Evolutionary conservation across 441 rosid species (phyloP).

Genomic region (Eruca vesicaria): DNA sequence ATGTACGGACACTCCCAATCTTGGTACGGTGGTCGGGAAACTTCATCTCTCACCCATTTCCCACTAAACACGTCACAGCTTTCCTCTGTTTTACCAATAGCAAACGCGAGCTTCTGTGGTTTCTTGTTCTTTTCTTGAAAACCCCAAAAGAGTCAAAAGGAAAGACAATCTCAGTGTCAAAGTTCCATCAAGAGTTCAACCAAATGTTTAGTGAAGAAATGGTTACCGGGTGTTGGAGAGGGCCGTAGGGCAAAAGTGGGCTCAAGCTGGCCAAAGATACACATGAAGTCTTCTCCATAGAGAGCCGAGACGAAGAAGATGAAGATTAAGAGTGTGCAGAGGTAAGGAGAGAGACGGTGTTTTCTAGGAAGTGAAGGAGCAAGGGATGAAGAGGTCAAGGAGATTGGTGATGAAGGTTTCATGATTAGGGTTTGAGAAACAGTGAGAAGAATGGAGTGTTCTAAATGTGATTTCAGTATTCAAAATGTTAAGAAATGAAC

Average conservation of each 20-base stretch:
- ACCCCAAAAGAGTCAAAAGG: background rate
- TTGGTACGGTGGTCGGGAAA: constrained; percentile 60
- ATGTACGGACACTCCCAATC: constrained; percentile 91
- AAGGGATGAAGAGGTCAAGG: constrained; percentile 38
- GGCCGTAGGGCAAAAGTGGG: constrained; percentile 25
- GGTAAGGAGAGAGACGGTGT: constrained; percentile 65
- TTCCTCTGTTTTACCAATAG: constrained; percentile 52
- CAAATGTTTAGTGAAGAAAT: background rate
- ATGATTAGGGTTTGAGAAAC: constrained; percentile 28
- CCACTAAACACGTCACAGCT: constrained; percentile 74
- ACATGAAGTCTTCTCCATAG: constrained; percentile 68
- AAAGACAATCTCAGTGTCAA: constrained; percentile 1
- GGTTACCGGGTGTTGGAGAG: constrained; percentile 44
- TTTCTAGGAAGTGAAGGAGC: constrained; percentile 49
- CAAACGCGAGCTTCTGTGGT: constrained; percentile 51
- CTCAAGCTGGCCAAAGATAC: constrained; percentile 52
- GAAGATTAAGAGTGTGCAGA: constrained; percentile 56
- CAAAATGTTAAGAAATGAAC: background rate
- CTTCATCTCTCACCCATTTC: constrained; percentile 75
- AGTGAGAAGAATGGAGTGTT: background rate
- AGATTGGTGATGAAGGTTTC: constrained; percentile 52
- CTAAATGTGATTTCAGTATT: constrained; percentile 16
- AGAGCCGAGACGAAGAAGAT: constrained; percentile 63
- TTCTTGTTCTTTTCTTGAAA: constrained; percentile 36
- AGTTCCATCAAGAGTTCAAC: background rate